Base-by-base conservation (phyloP, 2,329 filamentous ascomycete genomes). In the Chaetothyriales sp. region DNA sequence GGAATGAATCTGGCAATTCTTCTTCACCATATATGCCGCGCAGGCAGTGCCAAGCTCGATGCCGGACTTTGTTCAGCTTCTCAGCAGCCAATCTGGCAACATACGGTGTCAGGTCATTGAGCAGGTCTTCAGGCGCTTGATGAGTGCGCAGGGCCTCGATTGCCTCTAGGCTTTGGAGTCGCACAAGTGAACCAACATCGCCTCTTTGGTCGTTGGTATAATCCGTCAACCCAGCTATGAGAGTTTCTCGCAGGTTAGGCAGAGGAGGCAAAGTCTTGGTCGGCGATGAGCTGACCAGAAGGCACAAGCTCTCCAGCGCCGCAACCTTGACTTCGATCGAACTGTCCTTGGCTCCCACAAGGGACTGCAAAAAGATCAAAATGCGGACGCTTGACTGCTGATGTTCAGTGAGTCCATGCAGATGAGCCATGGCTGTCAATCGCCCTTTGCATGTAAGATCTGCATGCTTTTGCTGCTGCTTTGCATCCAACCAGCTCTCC, bases 121-220 rank as follows among this genome's bases (percentile, higher is more conserved):
- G 18, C 9, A 51, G 25, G 12, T 48, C 18, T 19, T 49, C 20
- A 18, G n/a, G 18, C 3, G 50, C 20, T 15, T 51, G 45, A 43
- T 22, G 22, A 26, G 58, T 53, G 12, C 68, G 55, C 39, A 68
- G 58, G 10, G 59, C 57, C 10, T 60, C 79, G 1, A 87, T 72
- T 2, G 79, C 79, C 53, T 78, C 75, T 10, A 95, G 75, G 20
- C 86, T 89, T 64, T 89, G 83, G 4, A 90, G 71, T 2, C 92
- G 78, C 3, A 94, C 84, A 49, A 89, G 78, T 0, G 89, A 94
- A 4, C 92, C 92, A 47, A 96, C 77, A 62, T 98, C 92, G 15
- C 92, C 92, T 51, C 88, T 76, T 12, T 89, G 82, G 57, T 86
- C 90, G 2, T 86, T 89, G 0, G 86, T 94, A 62, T 96, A 96